Percentiles rank a stretch among this genome's conserved stretches.
These are phyloP conservation scores for Botrytis paeoniae DNA, from an alignment of 2,329 filamentous ascomycete species.

Conservation along the genomic window DNA sequence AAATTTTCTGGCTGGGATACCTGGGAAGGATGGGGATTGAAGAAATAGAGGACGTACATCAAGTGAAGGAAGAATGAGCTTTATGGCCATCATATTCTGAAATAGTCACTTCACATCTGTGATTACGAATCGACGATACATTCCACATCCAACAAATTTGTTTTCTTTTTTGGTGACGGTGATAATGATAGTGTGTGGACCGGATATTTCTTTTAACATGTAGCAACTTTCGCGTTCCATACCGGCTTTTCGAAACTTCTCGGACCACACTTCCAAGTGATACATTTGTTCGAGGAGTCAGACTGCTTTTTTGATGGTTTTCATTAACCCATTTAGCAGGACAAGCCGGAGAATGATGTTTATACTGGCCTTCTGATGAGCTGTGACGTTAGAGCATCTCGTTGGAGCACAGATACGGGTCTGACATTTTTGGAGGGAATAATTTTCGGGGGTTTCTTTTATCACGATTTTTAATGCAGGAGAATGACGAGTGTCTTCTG, in stretches of 20 bases:
- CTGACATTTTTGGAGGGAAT: slow-evolving; percentile 46
- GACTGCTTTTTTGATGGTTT: slow-evolving; percentile 37
- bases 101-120: slow-evolving; percentile 36
- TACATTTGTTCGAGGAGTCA: slow-evolving; percentile 36
- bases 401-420: slow-evolving; percentile 67
- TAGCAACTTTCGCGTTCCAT: background rate
- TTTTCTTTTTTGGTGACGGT: slow-evolving; percentile 13
- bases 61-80: slow-evolving; percentile 29
- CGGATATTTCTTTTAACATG: slow-evolving; percentile 20
- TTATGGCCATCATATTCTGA: slow-evolving; percentile 34
- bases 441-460: background rate
- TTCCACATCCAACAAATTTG: slow-evolving; percentile 32
- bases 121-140: slow-evolving; percentile 36
- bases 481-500: slow-evolving; percentile 5
- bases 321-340: slow-evolving; percentile 18
- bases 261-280: slow-evolving; percentile 37
- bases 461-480: background rate
- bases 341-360: slow-evolving; percentile 40
- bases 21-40: slow-evolving; percentile 11
- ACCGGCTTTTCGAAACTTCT: slow-evolving; percentile 39
- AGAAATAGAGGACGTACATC: slow-evolving; percentile 18
- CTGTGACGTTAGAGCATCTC: slow-evolving; percentile 57
- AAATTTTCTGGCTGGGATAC: slow-evolving; percentile 17
- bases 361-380: slow-evolving; percentile 57
- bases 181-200: background rate